These are phyloP conservation scores for Gyromitra esculenta DNA, from an alignment of 2,329 filamentous ascomycete genomes.

Conservation along the genomic window DNA sequence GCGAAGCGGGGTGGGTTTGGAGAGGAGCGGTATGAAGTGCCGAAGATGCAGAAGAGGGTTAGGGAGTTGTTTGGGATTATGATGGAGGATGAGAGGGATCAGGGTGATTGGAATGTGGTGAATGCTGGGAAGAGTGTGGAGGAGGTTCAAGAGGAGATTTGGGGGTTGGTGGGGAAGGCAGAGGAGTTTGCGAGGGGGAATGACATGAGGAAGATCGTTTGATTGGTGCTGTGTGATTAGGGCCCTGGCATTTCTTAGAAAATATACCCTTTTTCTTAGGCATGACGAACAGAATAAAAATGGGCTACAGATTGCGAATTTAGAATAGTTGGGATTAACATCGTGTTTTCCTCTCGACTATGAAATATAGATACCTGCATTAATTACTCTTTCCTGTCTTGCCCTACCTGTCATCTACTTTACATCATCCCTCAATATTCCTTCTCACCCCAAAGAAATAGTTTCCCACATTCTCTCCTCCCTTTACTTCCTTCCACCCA, in stretches of 20 bases:
- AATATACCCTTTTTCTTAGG: background rate
- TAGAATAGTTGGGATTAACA: background rate
- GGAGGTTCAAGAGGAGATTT: slow-evolving; percentile 68
- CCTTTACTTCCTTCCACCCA: slow-evolving; percentile 84
- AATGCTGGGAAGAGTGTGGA: slow-evolving; percentile 65
- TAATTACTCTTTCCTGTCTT: background rate
- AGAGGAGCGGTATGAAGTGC: slow-evolving; percentile 85
- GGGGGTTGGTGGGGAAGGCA: slow-evolving; percentile 60
- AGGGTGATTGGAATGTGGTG: slow-evolving; percentile 56
- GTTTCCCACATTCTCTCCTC: slow-evolving; percentile 88
- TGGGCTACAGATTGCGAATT: background rate
- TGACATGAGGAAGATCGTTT: slow-evolving; percentile 44
- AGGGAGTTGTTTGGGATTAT: slow-evolving; percentile 56
- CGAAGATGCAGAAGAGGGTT: slow-evolving; percentile 82
- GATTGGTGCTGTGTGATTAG: background rate
- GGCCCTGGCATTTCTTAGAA: slow-evolving; percentile 4
- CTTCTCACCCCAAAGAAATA: slow-evolving; percentile 91
- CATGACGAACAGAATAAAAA: background rate
- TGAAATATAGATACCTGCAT: background rate
- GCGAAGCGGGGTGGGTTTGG: slow-evolving; percentile 85
- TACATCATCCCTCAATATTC: slow-evolving; percentile 58
- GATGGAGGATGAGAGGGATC: slow-evolving; percentile 50
- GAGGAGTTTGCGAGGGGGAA: slow-evolving; percentile 49
- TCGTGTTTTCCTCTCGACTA: background rate
- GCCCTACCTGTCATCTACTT: background rate